Conservation (phyloP, 495 filamentous ascomycete genomes). For the Beverwykella pulmonaria region DNA sequence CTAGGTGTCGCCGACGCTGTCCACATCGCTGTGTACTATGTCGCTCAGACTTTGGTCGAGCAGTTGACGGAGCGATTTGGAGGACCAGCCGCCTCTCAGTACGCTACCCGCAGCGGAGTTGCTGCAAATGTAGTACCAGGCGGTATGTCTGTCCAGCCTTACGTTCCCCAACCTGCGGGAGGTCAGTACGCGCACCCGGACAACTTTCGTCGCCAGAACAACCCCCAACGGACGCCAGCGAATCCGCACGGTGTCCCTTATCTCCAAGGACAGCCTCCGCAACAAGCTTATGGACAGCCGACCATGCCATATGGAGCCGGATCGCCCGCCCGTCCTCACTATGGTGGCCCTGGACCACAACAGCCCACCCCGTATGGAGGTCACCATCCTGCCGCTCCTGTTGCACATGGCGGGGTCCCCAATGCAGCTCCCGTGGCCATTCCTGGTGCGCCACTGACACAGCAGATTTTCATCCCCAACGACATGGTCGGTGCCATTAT, state of each 20-base stretch:
- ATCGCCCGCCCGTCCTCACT: conserved; percentile 63
- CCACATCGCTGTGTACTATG: conserved; percentile 98
- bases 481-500: conserved; percentile 99
- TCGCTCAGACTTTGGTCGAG: conserved; percentile 92
- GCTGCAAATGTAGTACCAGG: conserved; percentile 91
- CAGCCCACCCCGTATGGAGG: conserved; percentile 67
- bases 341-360: conserved; percentile 75
- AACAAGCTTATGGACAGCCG: conserved; percentile 53
- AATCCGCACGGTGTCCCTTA: conserved; percentile 57
- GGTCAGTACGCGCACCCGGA: conserved; percentile 92
- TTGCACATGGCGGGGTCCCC: conserved; percentile 56
- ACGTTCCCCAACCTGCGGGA: conserved; percentile 86
- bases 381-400: conserved; percentile 55
- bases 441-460: conserved; percentile 71
- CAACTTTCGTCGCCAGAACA: conserved; percentile 71
- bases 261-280: conserved; percentile 64
- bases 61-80: conserved; percentile 95
- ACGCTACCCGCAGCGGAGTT: conserved; percentile 91
- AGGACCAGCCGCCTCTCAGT: conserved; percentile 92
- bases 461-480: conserved; percentile 98
- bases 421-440: conserved; percentile 66
- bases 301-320: conserved; percentile 72
- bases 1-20: conserved; percentile 67
- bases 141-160: conserved; percentile 96
- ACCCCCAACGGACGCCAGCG: conserved; percentile 61